A percentile compares a stretch with the other conserved stretches of the same genome.
Conservation (phyloP, 1,284 basidiomycete genomes). For the Sporisorium iseilematis-ciliati region DNA sequence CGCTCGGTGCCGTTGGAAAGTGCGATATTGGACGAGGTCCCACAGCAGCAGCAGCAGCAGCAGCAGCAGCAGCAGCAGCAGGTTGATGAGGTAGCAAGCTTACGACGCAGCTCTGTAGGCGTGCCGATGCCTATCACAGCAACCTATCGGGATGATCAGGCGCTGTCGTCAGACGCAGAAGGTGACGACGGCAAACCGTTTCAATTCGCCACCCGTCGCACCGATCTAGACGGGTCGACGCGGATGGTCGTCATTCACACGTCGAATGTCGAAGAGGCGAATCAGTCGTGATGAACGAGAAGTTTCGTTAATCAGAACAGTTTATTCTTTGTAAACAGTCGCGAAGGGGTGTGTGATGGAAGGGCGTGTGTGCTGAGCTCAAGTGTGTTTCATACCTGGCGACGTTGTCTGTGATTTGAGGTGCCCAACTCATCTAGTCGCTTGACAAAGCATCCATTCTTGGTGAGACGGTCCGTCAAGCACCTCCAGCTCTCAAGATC, state of each 20-base stretch:
- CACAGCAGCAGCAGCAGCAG: not conserved
- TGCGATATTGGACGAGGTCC: not conserved
- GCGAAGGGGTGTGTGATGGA: no score
- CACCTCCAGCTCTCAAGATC: no score
- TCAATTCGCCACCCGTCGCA: conserved; percentile 26
- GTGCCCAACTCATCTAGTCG: no score
- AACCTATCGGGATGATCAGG: conserved; percentile 26
- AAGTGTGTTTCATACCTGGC: not conserved
- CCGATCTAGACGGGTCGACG: conserved; percentile 24
- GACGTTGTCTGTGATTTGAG: no score
- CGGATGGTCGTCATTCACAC: conserved; percentile 33
- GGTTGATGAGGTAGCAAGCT: not conserved
- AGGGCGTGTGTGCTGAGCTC: not conserved
- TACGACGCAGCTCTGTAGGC: conserved; percentile 6
- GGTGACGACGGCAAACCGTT: conserved; percentile 13
- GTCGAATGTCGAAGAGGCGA: not conserved
- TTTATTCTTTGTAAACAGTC: not conserved
- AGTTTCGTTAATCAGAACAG: not conserved
- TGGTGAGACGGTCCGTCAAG: no score
- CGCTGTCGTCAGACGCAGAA: conserved; percentile 3
- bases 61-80: no score
- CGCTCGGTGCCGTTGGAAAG: conserved; percentile 12
- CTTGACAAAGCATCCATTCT: no score
- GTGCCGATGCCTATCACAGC: conserved; percentile 14
- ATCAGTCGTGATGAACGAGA: not conserved